Base-by-base conservation (phyloP, 1,139 yeast genomes). In the Candida neerlandica region DNA sequence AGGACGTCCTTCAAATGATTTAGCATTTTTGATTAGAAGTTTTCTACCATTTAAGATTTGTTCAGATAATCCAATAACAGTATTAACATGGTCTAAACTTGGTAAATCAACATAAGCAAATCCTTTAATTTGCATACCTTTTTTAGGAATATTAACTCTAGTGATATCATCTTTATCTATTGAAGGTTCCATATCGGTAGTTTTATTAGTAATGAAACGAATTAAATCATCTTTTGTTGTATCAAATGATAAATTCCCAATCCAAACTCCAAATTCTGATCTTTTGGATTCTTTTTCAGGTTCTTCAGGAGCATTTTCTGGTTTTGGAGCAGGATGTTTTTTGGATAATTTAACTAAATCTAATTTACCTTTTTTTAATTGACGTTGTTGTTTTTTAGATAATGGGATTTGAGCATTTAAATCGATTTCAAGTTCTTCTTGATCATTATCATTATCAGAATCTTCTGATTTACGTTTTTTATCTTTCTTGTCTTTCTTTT, bases 61-160 rank as follows among this genome's bases (percentile, higher is more conserved):
- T 67, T 94, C 99, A 41, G 89, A 82, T 47, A 94, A 71, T 1
- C 77, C 74, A 12, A 94, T 73, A 3, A 86, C 90, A 1, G 84
- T 70, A n/a, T 75, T 67, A 62, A 87, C 83, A 55, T 88, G 89
- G 34, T 77, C 79, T 44, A 72, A 76, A 5, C 82, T 78, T n/a
- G 77, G 73, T 59, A 95, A 85, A 66, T 94, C 98, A 53, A 94
- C 80, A 64, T 94, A 92, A 2, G 97, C 96, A 69, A 92, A 94
- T 1, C 99, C 99, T 61, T 85, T 86, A 56, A 82, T 82, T 62
- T 83, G 84, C 33, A 34, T 54, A 45, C 78, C 82, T 55, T 82
- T 82, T 55, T 81, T 78, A 21, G 95, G 95, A 58, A 87, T 64
- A 57, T 87, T 85, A 39, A 86, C 71, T 66, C 94, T 75, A 2